Base-by-base conservation (phyloP, 768 basidiomycete genomes). In the Rhizopogon salebrosus region DNA sequence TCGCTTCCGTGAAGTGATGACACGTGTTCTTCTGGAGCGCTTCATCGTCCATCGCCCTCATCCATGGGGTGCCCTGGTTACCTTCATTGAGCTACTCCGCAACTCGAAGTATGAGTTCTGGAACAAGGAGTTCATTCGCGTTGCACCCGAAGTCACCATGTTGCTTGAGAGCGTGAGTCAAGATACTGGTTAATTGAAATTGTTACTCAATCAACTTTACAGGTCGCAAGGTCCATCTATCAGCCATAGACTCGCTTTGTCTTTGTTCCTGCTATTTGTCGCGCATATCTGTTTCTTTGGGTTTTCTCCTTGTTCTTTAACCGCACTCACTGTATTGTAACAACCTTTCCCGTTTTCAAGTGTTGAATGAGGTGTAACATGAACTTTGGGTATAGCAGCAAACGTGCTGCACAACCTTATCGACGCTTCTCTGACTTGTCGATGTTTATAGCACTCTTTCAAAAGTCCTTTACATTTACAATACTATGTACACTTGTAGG, bases 11-110 rank as follows among this genome's bases (percentile, higher is more conserved):
- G 90, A 94, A 66, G 80, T 92, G 57, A 79, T 89, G 74, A 89
- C 93, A 49, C 89, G 87, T 57, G 91, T 97, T 35, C 80, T 99
- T 34, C 76, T 98, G 60, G 95, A 98, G 66, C 84, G 94, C 34
- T 90, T 97, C 72, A 83, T 98, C 54, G 93, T 93, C 31, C 87
- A 92, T 65, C 85, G 93, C 26, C 97, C 97, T 43, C 95, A 98
- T 62, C 95, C 97, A 24, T 98, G 94, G 93, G 95, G 95, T 53
- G 84, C 93, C 24, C 71, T 95, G 60, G 86, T 92, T 59, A 92
- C 93, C 4, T 95, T 97, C 71, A 93, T 95, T 62, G 92, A 95
- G 70, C 72, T 97, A 57, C 84, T 98, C 48, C 85, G 91, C 57
- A 94, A 95, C 69, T 81, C 83, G 52, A 90, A 87, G 71, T 93